These are phyloP conservation scores for Cucumis melo DNA, from an alignment of 306 rosid species.

Conservation along the genomic window DNA sequence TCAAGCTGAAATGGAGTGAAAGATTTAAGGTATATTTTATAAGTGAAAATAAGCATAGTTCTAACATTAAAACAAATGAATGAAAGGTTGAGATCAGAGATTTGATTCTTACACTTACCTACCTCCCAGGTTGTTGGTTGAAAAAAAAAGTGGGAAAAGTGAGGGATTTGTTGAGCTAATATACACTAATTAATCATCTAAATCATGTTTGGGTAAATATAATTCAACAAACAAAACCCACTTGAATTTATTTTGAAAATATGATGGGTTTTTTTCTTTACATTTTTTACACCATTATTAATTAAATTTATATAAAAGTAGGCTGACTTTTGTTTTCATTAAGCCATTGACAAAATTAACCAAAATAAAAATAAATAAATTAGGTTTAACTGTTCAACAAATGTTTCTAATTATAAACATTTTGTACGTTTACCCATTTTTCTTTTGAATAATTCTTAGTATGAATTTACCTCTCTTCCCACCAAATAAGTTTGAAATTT, in stretches of 20 bases:
- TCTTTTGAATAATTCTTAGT: background rate
- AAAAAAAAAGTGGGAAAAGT: background rate
- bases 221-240: background rate
- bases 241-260: background rate
- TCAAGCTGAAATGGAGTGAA: no score
- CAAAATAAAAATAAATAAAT: background rate
- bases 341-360: background rate
- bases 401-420: background rate
- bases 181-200: background rate
- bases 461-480: background rate
- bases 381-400: constrained; percentile 5
- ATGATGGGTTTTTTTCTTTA: background rate
- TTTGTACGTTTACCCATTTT: background rate
- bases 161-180: background rate
- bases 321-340: background rate
- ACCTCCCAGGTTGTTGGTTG: no score
- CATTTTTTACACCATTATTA: background rate
- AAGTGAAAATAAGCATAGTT: no score
- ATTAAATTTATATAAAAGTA: background rate
- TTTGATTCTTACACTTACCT: no score
- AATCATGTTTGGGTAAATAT: background rate
- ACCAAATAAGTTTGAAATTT: background rate
- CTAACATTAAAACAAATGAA: no score
- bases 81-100: no score
- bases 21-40: background rate